Percentiles rank a stretch among this genome's conserved stretches.
These are phyloP conservation scores for Alopecurus myosuroides DNA, from an alignment of 176 grass and related monocot genomes.

Conservation along the genomic window DNA sequence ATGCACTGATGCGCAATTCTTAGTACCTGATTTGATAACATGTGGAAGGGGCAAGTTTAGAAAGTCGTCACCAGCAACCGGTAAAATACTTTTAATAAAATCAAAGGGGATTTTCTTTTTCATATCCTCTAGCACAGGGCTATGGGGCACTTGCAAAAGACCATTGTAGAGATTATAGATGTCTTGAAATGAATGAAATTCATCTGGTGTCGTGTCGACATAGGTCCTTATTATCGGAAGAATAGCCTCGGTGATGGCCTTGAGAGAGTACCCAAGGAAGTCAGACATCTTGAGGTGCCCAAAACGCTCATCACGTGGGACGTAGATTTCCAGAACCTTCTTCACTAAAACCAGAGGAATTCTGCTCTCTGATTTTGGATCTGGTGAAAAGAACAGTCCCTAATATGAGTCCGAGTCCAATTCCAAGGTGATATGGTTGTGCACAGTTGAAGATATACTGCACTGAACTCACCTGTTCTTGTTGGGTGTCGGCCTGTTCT, in stretches of 20 bases:
- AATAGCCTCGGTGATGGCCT: slow-evolving; percentile 49
- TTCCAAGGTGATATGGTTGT: background rate
- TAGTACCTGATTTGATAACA: slow-evolving; percentile 62
- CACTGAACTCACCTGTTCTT: slow-evolving; percentile 20
- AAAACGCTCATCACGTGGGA: slow-evolving; percentile 73
- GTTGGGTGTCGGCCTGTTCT: slow-evolving; percentile 51
- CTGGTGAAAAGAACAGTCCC: slow-evolving; percentile 23
- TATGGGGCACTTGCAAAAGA: slow-evolving; percentile 35
- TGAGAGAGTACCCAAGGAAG: slow-evolving; percentile 63
- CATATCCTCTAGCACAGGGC: slow-evolving; percentile 28
- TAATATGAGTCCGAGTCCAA: background rate
- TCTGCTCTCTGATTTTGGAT: slow-evolving; percentile 67
- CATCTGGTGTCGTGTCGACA: slow-evolving; percentile 39
- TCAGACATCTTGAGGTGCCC: slow-evolving; percentile 85
- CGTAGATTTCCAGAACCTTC: slow-evolving; percentile 53
- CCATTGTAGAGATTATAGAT: slow-evolving; percentile 66
- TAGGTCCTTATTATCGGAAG: slow-evolving; percentile 34
- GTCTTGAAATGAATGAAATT: slow-evolving; percentile 80
- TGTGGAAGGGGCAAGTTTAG: slow-evolving; percentile 72
- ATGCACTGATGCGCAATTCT: background rate
- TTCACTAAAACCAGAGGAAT: slow-evolving; percentile 28
- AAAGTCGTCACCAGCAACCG: slow-evolving; percentile 43
- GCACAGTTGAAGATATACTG: background rate
- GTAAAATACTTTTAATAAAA: slow-evolving; percentile 54
- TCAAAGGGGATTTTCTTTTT: slow-evolving; percentile 48